A percentile compares a stretch with the other conserved stretches of the same genome.
Evolutionary conservation across 2,329 filamentous ascomycete species (phyloP).

Genomic region (Hawksworthiomyces lignivorus): DNA sequence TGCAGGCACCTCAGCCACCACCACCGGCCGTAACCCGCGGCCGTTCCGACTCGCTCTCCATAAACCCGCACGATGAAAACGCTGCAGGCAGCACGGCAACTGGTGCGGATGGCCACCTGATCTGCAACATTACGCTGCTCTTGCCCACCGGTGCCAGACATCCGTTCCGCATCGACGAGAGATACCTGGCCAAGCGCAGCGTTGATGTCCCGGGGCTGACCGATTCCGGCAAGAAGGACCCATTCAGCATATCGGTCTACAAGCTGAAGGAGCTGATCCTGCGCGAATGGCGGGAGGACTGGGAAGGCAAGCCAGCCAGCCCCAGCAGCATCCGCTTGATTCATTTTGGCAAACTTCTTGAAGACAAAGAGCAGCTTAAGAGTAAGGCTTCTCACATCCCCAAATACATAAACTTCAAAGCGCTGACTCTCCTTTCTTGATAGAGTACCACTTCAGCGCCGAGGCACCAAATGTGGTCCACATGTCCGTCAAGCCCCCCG

Average conservation of each 20-base stretch:
- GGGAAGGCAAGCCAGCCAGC: slow-evolving; percentile 79
- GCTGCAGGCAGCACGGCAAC: neutral
- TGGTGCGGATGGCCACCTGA: slow-evolving; percentile 26
- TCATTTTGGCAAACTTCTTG: slow-evolving; percentile 81
- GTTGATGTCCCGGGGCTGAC: slow-evolving; percentile 64
- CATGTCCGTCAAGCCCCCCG: slow-evolving; percentile 85
- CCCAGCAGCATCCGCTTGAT: slow-evolving; percentile 87
- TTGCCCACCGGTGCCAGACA: slow-evolving; percentile 76
- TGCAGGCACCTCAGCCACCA: slow-evolving; percentile 5
- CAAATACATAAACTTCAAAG: too few relatives aligned
- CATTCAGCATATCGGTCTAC: slow-evolving; percentile 86
- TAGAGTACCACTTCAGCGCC: slow-evolving; percentile 72
- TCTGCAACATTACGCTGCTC: slow-evolving; percentile 72
- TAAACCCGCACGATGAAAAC: slow-evolving; percentile 4
- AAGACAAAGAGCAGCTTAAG: slow-evolving; percentile 78
- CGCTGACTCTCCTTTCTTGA: neutral
- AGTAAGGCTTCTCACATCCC: slow-evolving; percentile 45
- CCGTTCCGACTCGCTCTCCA: slow-evolving; percentile 15
- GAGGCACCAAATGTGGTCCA: slow-evolving; percentile 81
- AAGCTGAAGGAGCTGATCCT: slow-evolving; percentile 91
- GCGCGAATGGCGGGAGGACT: slow-evolving; percentile 86
- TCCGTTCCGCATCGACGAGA: slow-evolving; percentile 83
- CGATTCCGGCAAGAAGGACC: slow-evolving; percentile 57
- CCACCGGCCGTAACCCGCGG: slow-evolving; percentile 17
- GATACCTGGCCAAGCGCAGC: slow-evolving; percentile 73